phyloP scores from a whole-genome alignment of 2,329 filamentous ascomycete species.

The Alternaria arbusti region DNA sequence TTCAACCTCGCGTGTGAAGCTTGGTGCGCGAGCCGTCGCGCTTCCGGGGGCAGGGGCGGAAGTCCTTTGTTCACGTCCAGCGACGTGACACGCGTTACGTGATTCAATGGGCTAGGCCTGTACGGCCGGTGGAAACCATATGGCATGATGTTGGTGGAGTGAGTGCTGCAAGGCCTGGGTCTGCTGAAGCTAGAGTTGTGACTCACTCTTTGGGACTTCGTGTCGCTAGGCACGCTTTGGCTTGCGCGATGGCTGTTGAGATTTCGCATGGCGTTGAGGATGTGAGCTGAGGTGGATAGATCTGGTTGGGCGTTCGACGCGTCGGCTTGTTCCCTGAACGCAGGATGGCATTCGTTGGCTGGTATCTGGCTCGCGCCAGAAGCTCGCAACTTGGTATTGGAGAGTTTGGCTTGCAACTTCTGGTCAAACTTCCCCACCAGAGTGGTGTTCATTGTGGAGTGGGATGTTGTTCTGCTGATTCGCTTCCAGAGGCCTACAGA shows the following conservation, averaged over 20 bases:
- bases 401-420: neutral
- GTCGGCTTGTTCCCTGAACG: neutral
- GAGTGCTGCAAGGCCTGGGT: neutral
- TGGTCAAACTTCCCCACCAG: neutral
- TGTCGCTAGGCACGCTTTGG: neutral
- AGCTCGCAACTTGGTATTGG: neutral
- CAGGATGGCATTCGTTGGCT: neutral
- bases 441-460: neutral
- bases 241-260: neutral
- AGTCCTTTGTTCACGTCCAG: conserved; percentile 14
- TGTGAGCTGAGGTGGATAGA: neutral
- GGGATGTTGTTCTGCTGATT: neutral
- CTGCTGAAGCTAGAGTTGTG: neutral
- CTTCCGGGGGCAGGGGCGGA: conserved; percentile 12
- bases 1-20: neutral
- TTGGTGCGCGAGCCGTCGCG: neutral
- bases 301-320: neutral
- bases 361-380: neutral
- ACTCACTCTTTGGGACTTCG: neutral
- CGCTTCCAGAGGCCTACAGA: neutral
- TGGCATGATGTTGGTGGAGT: neutral
- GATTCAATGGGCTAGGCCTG: conserved; percentile 4
- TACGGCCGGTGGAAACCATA: conserved; percentile 8
- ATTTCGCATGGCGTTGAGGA: neutral
- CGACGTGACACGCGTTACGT: neutral